Evolutionary conservation across 306 rosid species (phyloP), one percentile per base, ranked within the genome.

Genomic region (Vicia sativa): DNA sequence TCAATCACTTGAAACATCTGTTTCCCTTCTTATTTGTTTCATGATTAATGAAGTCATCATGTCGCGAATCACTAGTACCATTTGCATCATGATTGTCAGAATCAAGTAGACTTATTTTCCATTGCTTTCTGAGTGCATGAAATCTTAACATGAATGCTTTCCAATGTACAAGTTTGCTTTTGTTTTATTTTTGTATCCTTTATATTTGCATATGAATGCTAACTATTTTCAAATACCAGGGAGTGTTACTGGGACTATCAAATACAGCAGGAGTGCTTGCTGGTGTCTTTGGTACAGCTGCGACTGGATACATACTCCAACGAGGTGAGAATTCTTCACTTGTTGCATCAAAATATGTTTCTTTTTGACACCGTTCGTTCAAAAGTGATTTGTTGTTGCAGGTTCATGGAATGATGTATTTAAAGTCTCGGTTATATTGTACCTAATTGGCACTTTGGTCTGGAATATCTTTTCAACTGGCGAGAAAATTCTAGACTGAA

Each of bases 261-360:
- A 92, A 92, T 80, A 87, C 98, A 0, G 98, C 96, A 18, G 98
- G 98, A 68, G 98, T 92, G 67, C 91, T 92, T 39, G 98, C 98
- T 2, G 98, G 98, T 72, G 92, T 87, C 72, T 87, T 92, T 21
- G 98, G 96, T 64, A 89, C 96, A n/a, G 96, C 92, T 54, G 98
- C 96, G 64, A 92, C 98, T 0, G 96, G 96, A 42, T 87, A 82
- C 87, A 89, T 92, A 78, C 96, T 89, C 77, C 98, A 92, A 69
- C 81, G 85, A 80, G 98, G 98, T 87, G 44, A 39, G 19, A 28
- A 16, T 58, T 28, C 53, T 48, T 50, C 67, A 18, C 26, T 64
- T 23, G n/a, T 67, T 37, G 11, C 35, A 35, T 77, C 45, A 35
- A 12, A 49, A 6, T 26, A 28, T 11, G 19, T 13, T 49, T 62